These are phyloP conservation scores for Actinomucor elegans DNA, from an alignment of 371 early-diverging fungal genomes.

Conservation along the genomic window DNA sequence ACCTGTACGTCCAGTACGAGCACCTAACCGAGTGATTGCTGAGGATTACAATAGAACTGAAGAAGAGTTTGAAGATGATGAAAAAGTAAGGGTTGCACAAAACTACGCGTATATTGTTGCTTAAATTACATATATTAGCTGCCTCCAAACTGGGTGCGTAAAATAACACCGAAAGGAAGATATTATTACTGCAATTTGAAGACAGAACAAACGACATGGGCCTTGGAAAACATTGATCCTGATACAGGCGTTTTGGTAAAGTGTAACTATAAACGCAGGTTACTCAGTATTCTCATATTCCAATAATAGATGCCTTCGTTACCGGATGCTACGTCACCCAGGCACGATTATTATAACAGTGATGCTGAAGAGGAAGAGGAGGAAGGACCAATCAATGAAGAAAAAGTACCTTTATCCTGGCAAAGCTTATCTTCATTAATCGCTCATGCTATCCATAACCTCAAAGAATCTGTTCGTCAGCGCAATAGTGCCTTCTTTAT, in stretches of 20 bases:
- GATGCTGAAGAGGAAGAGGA: no score
- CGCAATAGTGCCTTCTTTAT: constrained; percentile 23
- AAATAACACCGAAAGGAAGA: constrained; percentile 62
- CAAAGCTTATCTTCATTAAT: constrained; percentile 62
- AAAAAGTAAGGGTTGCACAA: neutral
- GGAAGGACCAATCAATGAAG: no score
- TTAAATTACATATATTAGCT: constrained; percentile 35
- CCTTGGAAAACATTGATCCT: constrained; percentile 45
- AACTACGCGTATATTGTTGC: no score
- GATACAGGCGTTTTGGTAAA: constrained; percentile 38
- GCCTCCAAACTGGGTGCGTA: constrained; percentile 65
- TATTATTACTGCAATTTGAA: constrained; percentile 77
- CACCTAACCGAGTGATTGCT: constrained; percentile 21
- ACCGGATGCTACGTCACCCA: constrained; percentile 4
- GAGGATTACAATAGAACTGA: constrained; percentile 1
- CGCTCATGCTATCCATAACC: constrained; percentile 62
- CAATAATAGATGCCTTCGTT: constrained; percentile 2
- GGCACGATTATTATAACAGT: no score
- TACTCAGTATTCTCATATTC: no score
- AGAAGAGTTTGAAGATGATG: constrained; percentile 11
- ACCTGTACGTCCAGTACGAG: constrained; percentile 33
- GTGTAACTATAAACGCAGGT: neutral
- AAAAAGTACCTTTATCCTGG: constrained; percentile 53
- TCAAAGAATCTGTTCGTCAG: constrained; percentile 66
- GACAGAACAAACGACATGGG: constrained; percentile 80